Conservation (phyloP, 768 basidiomycete species). For the Crassisporium funariophilum region DNA sequence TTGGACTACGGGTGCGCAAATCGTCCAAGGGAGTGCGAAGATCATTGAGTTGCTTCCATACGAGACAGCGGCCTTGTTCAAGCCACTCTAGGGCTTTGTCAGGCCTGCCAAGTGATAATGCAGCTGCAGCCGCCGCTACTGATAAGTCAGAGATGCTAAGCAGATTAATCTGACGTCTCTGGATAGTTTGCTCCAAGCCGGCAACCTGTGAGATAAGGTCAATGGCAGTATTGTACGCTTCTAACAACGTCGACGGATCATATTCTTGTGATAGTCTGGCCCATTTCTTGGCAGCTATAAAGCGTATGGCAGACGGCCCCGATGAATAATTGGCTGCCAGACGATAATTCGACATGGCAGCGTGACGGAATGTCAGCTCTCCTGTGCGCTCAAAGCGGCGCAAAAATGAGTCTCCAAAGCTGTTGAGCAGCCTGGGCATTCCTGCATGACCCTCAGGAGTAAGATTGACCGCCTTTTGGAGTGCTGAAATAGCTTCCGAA, state of each 20-base stretch:
- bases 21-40: slow-evolving; percentile 25
- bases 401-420: background rate
- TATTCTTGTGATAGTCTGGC: background rate
- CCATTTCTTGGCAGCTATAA: background rate
- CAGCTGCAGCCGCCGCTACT: background rate
- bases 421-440: background rate
- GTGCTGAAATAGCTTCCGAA: background rate
- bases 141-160: background rate
- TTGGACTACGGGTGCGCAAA: slow-evolving; percentile 9
- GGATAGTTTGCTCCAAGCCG: background rate
- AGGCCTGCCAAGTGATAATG: background rate
- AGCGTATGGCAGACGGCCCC: too few relatives aligned
- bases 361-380: too few relatives aligned
- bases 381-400: slow-evolving; percentile 8
- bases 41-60: slow-evolving; percentile 29
- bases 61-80: slow-evolving; percentile 29
- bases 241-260: background rate
- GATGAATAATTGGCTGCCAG: too few relatives aligned
- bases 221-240: background rate
- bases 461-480: background rate
- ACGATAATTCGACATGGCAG: too few relatives aligned
- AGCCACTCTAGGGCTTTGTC: slow-evolving; percentile 35
- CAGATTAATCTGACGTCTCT: background rate
- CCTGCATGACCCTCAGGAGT: background rate
- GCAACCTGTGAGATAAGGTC: background rate